Evolutionary conservation across 106 monocot genomes (phyloP), one percentile per base, ranked within the genome.

Genomic region (Acorus gramineus): DNA sequence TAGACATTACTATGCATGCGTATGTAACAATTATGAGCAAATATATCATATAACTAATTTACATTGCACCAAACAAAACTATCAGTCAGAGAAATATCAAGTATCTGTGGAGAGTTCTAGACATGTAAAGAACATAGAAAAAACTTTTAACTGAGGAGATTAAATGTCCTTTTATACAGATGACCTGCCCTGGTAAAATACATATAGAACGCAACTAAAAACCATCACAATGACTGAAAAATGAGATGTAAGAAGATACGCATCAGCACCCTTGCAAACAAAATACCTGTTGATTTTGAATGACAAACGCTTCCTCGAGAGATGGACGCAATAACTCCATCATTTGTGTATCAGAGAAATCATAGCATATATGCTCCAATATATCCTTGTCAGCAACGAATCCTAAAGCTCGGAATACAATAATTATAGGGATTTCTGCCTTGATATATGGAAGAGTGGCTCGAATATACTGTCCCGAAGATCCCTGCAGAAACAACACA

Each of bases 361-460:
- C 96, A 76, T 98, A 98, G 66, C 96, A 98, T 68, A 98, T 91
- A 72, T 91, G 96, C 63, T 92, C 96, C 12, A 98, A 64, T 56
- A 98, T 98, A 70, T 98, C 91, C 67, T 91, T 98, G 66, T 98
- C 96, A 75, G 96, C 96, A 70, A 98, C 96, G 81, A 98, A 98
- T 46, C 91, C 96, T 57, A 98, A 73, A 59, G 96, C 96, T 60
- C 96, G 72, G 61, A 98, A 98, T 9, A 98, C 81, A 60, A 98
- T 91, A 14, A 98, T 92, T 62, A 98, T 98, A n/a, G 96, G 96
- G 3, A 98, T 85, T 50, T 98, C 96, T 45, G 91, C 82, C 44
- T 88, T 71, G 5, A 91, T 98, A 78, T 98, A 98, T 46, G 96
- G 96, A 76, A 98, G 87, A 45, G 90, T 98, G 51, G 96, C 91